Base-by-base conservation (phyloP, 129 eudicot genomes). In the Ambrosia trifida region DNA sequence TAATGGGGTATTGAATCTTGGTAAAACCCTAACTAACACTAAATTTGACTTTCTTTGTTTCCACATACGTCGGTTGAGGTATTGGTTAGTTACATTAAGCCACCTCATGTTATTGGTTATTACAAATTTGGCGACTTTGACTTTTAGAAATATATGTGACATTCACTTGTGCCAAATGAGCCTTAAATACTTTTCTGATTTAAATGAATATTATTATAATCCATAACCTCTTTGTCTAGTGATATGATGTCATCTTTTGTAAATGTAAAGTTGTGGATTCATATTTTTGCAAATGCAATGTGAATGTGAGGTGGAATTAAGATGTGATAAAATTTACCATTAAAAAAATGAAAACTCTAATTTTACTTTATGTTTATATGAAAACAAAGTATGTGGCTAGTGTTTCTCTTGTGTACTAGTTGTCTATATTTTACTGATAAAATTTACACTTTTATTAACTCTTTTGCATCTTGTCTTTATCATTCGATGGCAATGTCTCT, bases 21-120 rank as follows among this genome's bases (percentile, higher is more conserved):
- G 75, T 56, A 24, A 59, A 6, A 59, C 7, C 46, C 11, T 19
- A 54, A 78, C 78, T 45, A 78, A 44, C 69, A 24, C 14, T 19
- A 64, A 64, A 75, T 64, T 41, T 75, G 79, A 53, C 66, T 54
- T 60, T 66, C 31, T 53, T 53, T 75, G 12, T 54, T 66, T 54
- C 30, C 59, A 66, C 65, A 11, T 12, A 47, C 30, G 4, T 7
- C 45, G 17, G 32, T 17, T 33, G 17, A 16, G 24, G 33, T 35
- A n/a, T 36, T 11, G 3, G 24, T 5, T 54, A 53, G 10, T 70
- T 77, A 62, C 72, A 63, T 16, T 49, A 0, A n/a, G 28, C 71
- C 69, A 61, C 81, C 76, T 77, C 57, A 16, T n/a, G 38, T 14
- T 77, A 36, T 36, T 30, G 6, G 4, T 11, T 11, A 36, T 61